Evolutionary conservation across 2,329 filamentous ascomycete species (phyloP).

Genomic region (Monilinia fructigena): DNA sequence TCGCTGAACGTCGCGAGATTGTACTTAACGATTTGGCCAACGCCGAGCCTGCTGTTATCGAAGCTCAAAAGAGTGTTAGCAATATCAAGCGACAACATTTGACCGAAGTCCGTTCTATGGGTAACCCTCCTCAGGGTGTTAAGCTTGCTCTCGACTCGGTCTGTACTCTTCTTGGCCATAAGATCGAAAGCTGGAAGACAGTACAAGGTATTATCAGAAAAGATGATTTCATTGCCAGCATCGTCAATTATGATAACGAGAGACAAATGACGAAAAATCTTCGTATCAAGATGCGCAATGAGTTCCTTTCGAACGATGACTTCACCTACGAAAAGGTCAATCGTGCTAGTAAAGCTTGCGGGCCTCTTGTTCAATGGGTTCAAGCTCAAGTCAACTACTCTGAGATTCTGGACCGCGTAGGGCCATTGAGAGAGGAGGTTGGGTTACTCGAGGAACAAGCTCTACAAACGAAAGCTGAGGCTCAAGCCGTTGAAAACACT

Average conservation of each 20-base stretch:
- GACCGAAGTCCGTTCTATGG: conserved; percentile 97
- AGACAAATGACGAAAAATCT: conserved; percentile 84
- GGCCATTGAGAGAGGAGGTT: conserved; percentile 88
- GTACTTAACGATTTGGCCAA: conserved; percentile 84
- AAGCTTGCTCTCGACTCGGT: conserved; percentile 93
- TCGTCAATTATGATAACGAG: conserved; percentile 96
- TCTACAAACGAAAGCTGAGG: conserved; percentile 88
- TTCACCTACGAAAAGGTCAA: conserved; percentile 97
- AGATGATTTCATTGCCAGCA: conserved; percentile 97
- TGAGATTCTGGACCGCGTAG: conserved; percentile 93
- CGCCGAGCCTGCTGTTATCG: conserved; percentile 88
- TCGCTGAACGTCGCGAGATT: conserved; percentile 77
- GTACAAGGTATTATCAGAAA: conserved; percentile 84
- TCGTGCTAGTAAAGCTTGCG: conserved; percentile 93
- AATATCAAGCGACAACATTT: conserved; percentile 98
- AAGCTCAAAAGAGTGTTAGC: conserved; percentile 93
- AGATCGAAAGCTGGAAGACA: conserved; percentile 84
- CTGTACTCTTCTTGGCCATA: conserved; percentile 89
- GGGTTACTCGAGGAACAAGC: conserved; percentile 82
- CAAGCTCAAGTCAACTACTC: conserved; percentile 95
- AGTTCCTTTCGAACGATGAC: conserved; percentile 88
- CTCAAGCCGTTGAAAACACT: conserved; percentile 84
- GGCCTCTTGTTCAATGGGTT: conserved; percentile 95
- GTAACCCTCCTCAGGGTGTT: conserved; percentile 85
- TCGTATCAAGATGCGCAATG: conserved; percentile 84